Percentiles rank a stretch among this genome's conserved stretches.
Evolutionary conservation across 1,139 yeast genomes (phyloP).

Genomic region (Pneumocystis canis): DNA sequence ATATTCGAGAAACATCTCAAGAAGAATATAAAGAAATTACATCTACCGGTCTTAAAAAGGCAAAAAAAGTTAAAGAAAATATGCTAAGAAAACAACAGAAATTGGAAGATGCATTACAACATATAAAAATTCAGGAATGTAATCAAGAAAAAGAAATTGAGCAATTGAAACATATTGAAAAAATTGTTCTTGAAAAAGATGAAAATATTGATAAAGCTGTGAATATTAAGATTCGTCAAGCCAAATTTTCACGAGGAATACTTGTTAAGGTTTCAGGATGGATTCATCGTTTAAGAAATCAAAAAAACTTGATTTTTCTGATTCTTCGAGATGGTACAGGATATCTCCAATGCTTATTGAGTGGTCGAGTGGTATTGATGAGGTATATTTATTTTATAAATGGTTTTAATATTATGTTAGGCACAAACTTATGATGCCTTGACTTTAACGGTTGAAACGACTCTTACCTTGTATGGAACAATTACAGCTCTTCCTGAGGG

Average conservation of each 20-base stretch:
- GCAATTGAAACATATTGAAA: slow-evolving; percentile 53
- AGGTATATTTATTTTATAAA: not conserved
- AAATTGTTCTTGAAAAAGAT: slow-evolving; percentile 58
- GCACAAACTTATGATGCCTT: slow-evolving; percentile 80
- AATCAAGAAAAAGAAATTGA: slow-evolving; percentile 22
- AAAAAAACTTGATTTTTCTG: slow-evolving; percentile 81
- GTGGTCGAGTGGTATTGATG: slow-evolving; percentile 49
- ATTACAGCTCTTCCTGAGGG: slow-evolving; percentile 84
- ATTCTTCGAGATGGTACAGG: slow-evolving; percentile 95
- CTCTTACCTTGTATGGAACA: slow-evolving; percentile 65
- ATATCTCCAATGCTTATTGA: slow-evolving; percentile 66
- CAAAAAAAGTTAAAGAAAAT: slow-evolving; percentile 90
- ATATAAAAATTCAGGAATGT: not conserved
- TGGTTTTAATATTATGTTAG: not conserved
- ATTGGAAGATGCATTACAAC: slow-evolving; percentile 12
- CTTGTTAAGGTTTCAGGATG: slow-evolving; percentile 81
- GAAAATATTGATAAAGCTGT: slow-evolving; percentile 52
- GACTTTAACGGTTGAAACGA: slow-evolving; percentile 76
- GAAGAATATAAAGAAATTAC: slow-evolving; percentile 59
- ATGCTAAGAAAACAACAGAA: slow-evolving; percentile 50
- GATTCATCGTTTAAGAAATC: slow-evolving; percentile 87
- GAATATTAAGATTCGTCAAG: slow-evolving; percentile 47
- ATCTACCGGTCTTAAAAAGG: slow-evolving; percentile 90
- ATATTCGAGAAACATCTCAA: slow-evolving; percentile 52
- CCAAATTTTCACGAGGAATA: slow-evolving; percentile 38